Percentiles rank a stretch among this genome's conserved stretches.
These are phyloP conservation scores for Phytophthora europaea DNA, from an alignment of 352 stramenopile species.

Conservation along the genomic window DNA sequence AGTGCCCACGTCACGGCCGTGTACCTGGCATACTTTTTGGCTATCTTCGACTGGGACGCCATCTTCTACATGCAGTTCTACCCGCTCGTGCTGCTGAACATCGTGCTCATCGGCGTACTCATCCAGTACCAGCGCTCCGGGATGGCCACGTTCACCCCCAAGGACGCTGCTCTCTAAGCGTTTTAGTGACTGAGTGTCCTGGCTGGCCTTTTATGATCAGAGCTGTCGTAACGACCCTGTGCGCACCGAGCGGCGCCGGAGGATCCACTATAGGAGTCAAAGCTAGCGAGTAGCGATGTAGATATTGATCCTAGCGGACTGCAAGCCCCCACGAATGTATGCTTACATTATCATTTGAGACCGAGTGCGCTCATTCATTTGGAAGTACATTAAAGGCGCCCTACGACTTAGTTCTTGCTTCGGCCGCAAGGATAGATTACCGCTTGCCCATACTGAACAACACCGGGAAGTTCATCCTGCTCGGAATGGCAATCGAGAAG, in stretches of 20 bases:
- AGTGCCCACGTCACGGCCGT: slow-evolving; percentile 78
- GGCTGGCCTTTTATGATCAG: slow-evolving; percentile 6
- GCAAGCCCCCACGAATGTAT: slow-evolving; percentile 40
- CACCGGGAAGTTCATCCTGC: slow-evolving; percentile 84
- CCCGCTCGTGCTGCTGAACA: slow-evolving; percentile 74
- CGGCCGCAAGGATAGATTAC: slow-evolving; percentile 37
- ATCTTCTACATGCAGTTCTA: slow-evolving; percentile 86
- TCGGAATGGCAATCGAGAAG: slow-evolving; percentile 83
- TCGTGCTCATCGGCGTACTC: slow-evolving; percentile 60
- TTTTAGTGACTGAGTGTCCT: slow-evolving; percentile 13
- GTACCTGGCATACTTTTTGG: slow-evolving; percentile 75
- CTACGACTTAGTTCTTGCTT: slow-evolving; percentile 8
- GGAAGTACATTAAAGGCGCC: slow-evolving; percentile 13
- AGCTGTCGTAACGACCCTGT: slow-evolving; percentile 6
- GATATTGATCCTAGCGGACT: slow-evolving; percentile 45
- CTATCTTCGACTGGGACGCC: slow-evolving; percentile 80
- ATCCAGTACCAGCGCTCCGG: slow-evolving; percentile 73
- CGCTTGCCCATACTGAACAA: slow-evolving; percentile 85
- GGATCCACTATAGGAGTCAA: slow-evolving; percentile 25
- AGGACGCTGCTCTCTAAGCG: slow-evolving; percentile 47
- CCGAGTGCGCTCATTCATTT: slow-evolving; percentile 3
- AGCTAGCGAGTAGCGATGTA: slow-evolving; percentile 44
- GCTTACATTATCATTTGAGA: slow-evolving; percentile 41
- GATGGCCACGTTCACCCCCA: slow-evolving; percentile 63
- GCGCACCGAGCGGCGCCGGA: slow-evolving; percentile 9